Evolutionary conservation across 768 basidiomycete species (phyloP).

Genomic region (Lentinula boryana): DNA sequence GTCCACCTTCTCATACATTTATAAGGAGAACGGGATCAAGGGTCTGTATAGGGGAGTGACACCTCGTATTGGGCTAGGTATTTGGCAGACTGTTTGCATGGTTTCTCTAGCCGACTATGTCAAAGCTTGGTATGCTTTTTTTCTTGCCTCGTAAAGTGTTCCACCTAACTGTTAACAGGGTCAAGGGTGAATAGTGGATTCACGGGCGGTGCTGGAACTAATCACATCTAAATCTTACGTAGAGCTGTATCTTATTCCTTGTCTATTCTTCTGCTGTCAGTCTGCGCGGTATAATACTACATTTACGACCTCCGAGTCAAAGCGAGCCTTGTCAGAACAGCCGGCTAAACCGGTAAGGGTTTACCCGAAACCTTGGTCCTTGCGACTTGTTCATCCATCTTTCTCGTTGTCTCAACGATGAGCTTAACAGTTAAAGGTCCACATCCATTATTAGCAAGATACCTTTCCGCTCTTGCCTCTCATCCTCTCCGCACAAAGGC

Average conservation of each 20-base stretch:
- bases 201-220: neutral
- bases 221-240: neutral
- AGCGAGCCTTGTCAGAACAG: neutral
- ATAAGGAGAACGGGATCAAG: slow-evolving; percentile 93
- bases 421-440: neutral
- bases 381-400: neutral
- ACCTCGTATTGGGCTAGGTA: slow-evolving; percentile 90
- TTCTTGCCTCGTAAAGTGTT: neutral
- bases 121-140: slow-evolving; percentile 60
- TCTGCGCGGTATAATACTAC: neutral
- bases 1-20: slow-evolving; percentile 91
- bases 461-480: slow-evolving; percentile 59
- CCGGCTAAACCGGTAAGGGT: no score
- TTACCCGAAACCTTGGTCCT: neutral
- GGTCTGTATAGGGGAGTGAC: slow-evolving; percentile 97
- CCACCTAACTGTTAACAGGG: slow-evolving; percentile 29
- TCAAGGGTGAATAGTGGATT: slow-evolving; percentile 35
- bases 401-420: neutral
- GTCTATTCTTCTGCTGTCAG: neutral
- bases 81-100: slow-evolving; percentile 99
- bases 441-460: slow-evolving; percentile 47
- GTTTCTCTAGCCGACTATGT: slow-evolving; percentile 97
- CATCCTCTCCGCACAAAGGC: slow-evolving; percentile 81
- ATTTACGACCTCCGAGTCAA: neutral
- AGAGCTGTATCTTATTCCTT: slow-evolving; percentile 3